These are phyloP conservation scores for Tausonia pullulans DNA, from an alignment of 1,284 basidiomycete genomes.

Conservation along the genomic window DNA sequence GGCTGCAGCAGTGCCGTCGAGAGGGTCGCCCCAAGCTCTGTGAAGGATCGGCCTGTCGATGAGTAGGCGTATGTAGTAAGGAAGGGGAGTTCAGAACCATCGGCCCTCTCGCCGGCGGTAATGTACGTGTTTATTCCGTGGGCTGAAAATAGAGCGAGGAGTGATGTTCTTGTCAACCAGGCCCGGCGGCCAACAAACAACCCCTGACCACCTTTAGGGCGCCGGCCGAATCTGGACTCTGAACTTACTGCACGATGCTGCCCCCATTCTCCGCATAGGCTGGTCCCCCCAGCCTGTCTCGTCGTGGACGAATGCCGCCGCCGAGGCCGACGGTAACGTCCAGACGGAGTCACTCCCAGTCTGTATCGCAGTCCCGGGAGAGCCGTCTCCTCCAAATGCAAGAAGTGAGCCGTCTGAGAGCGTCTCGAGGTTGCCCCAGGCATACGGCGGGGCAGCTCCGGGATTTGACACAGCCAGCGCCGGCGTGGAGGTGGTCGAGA, in stretches of 20 bases:
- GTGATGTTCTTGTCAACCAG: no score
- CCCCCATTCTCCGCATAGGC: slow-evolving; percentile 11
- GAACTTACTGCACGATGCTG: slow-evolving; percentile 11
- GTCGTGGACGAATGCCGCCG: background rate
- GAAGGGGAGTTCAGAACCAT: slow-evolving; percentile 9
- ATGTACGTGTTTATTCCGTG: background rate
- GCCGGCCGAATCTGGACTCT: no score
- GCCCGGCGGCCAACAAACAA: no score
- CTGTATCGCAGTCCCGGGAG: slow-evolving; percentile 4
- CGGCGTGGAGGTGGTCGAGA: slow-evolving; percentile 1
- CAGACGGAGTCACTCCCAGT: slow-evolving; percentile 7
- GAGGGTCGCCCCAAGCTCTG: background rate
- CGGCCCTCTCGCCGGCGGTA: slow-evolving; percentile 6
- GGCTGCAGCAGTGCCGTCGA: slow-evolving; percentile 12
- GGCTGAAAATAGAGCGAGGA: background rate
- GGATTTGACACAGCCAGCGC: background rate
- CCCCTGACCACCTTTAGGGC: no score
- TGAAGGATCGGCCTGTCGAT: background rate
- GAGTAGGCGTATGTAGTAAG: slow-evolving; percentile 9
- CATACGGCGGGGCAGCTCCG: slow-evolving; percentile 1
- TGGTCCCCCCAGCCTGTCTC: slow-evolving; percentile 3
- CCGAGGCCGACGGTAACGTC: background rate
- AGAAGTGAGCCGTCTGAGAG: background rate
- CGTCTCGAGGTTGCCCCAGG: slow-evolving; percentile 9
- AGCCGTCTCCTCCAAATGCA: slow-evolving; percentile 10